These are phyloP conservation scores for Juglanconis oblonga DNA, from an alignment of 2,329 filamentous ascomycete genomes.

Conservation along the genomic window DNA sequence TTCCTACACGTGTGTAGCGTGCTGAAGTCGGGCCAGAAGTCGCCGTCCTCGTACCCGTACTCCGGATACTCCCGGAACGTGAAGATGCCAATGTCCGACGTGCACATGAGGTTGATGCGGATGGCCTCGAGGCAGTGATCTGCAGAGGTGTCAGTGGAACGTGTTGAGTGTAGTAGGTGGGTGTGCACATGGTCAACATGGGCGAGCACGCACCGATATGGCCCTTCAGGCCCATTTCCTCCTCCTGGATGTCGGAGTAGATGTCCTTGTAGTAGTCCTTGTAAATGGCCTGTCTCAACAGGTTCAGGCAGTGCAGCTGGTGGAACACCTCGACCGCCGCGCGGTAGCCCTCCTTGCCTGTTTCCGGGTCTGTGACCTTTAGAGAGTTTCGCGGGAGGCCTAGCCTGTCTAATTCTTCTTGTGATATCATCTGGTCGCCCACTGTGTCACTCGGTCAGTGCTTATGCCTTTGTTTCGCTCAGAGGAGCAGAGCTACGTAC, in stretches of 20 bases:
- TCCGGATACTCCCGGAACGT: conserved; percentile 49
- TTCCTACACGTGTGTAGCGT: conserved; percentile 53
- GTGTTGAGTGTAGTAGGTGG: too few species aligned
- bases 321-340: conserved; percentile 59
- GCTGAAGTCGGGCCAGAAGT: conserved; percentile 54
- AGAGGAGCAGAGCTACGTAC: conserved; percentile 23
- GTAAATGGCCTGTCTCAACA: conserved; percentile 46
- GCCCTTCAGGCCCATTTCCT: conserved; percentile 38
- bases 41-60: conserved; percentile 35
- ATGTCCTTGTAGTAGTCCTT: conserved; percentile 42
- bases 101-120: conserved; percentile 52
- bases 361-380: conserved; percentile 53
- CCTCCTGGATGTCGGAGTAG: conserved; percentile 24
- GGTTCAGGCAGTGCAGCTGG: conserved; percentile 50
- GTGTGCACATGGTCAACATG: neutral
- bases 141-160: conserved; percentile 10
- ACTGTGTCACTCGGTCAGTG: conserved; percentile 33
- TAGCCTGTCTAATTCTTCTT: conserved; percentile 50
- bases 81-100: conserved; percentile 52
- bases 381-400: conserved; percentile 51
- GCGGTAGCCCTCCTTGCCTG: conserved; percentile 57
- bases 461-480: neutral
- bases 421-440: conserved; percentile 58
- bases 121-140: conserved; percentile 55
- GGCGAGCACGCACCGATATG: conserved; percentile 34